Evolutionary conservation across 2,329 filamentous ascomycete species (phyloP), one percentile per base, ranked within the genome.

Genomic region (Epichloe bromicola): DNA sequence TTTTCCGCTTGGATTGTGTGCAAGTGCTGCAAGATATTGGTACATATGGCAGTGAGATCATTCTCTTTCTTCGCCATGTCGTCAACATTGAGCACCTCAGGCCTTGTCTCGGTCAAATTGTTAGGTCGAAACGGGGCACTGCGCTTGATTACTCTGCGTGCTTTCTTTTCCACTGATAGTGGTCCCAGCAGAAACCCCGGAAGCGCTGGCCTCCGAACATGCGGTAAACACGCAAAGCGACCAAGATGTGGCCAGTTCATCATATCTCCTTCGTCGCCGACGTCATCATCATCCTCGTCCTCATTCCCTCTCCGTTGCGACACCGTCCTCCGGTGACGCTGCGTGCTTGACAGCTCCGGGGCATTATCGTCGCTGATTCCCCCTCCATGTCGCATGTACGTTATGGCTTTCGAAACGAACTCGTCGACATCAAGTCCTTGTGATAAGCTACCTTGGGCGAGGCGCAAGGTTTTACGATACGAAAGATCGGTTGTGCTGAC

Each of bases 191-290:
- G 75, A 60, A 96, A 95, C 2, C 87, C 85, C 0, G 87, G 80
- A 3, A 93, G 75, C 1, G 86, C 79, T 0, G 91, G 90, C 11
- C 91, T 81, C 23, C 76, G 71, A 54, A 86, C 86, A 60, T 79
- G 72, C 1, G 84, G 85, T 51, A 91, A 74, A 59, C 86, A 88
- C 1, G 87, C 89, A 53, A 80, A 80, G 12, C 80, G 79, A 3
- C 93, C 93, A 3, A 97, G 74, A 59, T 88, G 80, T 40, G 83
- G 79, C 93, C 93, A 98, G 61, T 94, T 87, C 63, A 91, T 76
- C 59, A 83, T 80, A 56, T 93, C 87, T 10, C 83, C 87, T 49
- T 84, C 79, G 38, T 86, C 82, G 2, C 85, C 85, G 5, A 83
- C 77, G 10, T 79, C 78, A 11, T 80, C 78, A 8, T 74, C 73